Percentiles rank a stretch among this genome's conserved stretches.
These are phyloP conservation scores for Globisporangium irregulare DNA, from an alignment of 352 stramenopile genomes.

Conservation along the genomic window DNA sequence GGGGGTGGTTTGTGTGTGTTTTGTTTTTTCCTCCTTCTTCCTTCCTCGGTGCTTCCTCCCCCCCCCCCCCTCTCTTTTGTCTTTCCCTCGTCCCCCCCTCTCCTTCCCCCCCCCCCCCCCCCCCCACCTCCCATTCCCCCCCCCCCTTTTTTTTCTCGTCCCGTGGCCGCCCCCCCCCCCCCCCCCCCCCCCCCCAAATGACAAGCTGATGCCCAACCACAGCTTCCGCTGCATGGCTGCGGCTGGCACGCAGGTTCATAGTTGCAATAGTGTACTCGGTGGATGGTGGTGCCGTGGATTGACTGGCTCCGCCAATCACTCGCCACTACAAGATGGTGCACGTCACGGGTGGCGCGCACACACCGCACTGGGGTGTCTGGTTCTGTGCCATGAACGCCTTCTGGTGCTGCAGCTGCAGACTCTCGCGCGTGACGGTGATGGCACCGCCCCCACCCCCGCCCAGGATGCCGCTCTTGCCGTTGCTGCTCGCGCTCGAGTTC, in stretches of 20 bases:
- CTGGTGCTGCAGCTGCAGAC: constrained; percentile 81
- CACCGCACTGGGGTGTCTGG: constrained; percentile 60
- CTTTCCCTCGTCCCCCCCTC: no score
- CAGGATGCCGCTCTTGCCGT: constrained; percentile 12
- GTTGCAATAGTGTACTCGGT: neutral
- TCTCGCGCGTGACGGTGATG: constrained; percentile 80
- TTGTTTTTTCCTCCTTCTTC: no score
- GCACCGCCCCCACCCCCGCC: constrained; percentile 26
- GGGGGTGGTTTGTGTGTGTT: no score
- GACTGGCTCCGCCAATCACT: neutral
- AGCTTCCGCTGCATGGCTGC: neutral
- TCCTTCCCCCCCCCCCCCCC: no score
- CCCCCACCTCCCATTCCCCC: no score
- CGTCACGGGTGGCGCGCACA: constrained; percentile 30
- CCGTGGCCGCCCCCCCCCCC: no score
- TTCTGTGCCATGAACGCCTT: constrained; percentile 77
- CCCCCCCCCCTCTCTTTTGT: no score
- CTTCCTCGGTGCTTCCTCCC: no score
- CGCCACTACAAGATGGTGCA: constrained; percentile 60
- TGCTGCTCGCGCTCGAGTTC: constrained; percentile 17
- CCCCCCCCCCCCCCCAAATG: no score
- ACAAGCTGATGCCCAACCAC: neutral
- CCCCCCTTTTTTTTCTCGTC: no score
- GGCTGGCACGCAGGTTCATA: neutral
- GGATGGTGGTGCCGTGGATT: neutral